These are phyloP conservation scores for Albatrellus ellisii DNA, from an alignment of 768 basidiomycete species.

Conservation along the genomic window DNA sequence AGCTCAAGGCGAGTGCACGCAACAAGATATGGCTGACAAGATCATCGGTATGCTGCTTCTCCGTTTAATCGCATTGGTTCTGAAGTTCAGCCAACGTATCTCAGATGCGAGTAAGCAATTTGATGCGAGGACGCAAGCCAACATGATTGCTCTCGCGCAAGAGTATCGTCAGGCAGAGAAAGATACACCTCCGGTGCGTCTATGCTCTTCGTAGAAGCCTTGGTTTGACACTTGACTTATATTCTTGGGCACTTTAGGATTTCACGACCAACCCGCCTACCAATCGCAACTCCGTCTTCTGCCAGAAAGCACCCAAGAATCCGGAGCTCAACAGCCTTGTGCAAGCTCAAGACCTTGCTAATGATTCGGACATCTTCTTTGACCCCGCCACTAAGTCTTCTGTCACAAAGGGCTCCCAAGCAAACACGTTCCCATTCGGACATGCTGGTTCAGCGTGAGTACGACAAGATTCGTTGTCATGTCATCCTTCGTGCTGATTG, in stretches of 20 bases:
- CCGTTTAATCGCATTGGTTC: background rate
- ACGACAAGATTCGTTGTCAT: no score
- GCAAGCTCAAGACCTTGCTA: slow-evolving; percentile 24
- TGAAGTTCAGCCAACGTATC: background rate
- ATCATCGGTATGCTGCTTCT: slow-evolving; percentile 36
- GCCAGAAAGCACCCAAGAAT: slow-evolving; percentile 24
- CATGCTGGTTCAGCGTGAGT: background rate
- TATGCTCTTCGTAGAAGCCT: background rate
- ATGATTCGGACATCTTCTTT: slow-evolving; percentile 21
- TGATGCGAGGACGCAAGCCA: slow-evolving; percentile 33
- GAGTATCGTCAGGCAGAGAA: slow-evolving; percentile 45
- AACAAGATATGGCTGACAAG: slow-evolving; percentile 43
- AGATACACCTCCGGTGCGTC: slow-evolving; percentile 40
- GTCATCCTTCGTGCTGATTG: no score
- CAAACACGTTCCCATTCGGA: slow-evolving; percentile 21
- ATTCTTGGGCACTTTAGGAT: slow-evolving; percentile 22
- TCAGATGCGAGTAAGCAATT: slow-evolving; percentile 40
- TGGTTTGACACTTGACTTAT: background rate
- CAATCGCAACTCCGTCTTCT: slow-evolving; percentile 36
- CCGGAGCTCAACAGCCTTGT: slow-evolving; percentile 23
- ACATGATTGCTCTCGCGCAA: slow-evolving; percentile 37
- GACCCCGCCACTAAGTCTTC: slow-evolving; percentile 22
- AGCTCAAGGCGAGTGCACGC: slow-evolving; percentile 36
- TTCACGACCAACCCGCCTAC: slow-evolving; percentile 38
- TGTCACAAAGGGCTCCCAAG: slow-evolving; percentile 33